Conservation (phyloP, 805 yeast species). For the Cephaloascus fragrans region DNA sequence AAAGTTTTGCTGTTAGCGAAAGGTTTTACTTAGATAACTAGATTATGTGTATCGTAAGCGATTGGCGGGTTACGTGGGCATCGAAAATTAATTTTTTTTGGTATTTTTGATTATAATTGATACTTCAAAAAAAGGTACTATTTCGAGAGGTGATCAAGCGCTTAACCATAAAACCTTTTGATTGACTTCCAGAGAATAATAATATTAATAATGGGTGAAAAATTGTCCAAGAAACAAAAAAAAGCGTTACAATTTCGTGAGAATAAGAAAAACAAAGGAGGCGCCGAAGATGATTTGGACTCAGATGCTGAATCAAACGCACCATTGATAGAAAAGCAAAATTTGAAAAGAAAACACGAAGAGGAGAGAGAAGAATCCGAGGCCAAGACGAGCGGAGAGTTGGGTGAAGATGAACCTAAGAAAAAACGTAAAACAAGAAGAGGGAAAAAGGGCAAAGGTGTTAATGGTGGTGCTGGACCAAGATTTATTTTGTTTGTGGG, state of each 20-base stretch:
- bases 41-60: too few relatives aligned
- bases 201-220: conserved; percentile 12
- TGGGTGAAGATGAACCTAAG: conserved; percentile 26
- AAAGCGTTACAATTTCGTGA: conserved; percentile 52
- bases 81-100: too few relatives aligned
- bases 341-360: conserved; percentile 6
- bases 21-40: too few relatives aligned
- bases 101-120: too few relatives aligned
- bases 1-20: too few relatives aligned
- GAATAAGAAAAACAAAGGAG: conserved; percentile 23
- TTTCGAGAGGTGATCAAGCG: too few relatives aligned
- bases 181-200: too few relatives aligned
- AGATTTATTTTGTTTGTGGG: conserved; percentile 86
- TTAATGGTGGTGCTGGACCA: conserved; percentile 37
- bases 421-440: conserved; percentile 71
- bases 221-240: conserved; percentile 55
- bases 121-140: too few relatives aligned
- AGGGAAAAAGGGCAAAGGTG: conserved; percentile 64
- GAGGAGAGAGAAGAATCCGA: conserved; percentile 5
- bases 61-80: too few relatives aligned
- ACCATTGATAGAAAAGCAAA: conserved; percentile 10
- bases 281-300: conserved; percentile 18
- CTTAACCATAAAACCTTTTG: too few relatives aligned
- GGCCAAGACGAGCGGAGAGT: conserved; percentile 15
- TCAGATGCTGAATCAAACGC: conserved; percentile 18